Conservation (phyloP, 225 moss, liverwort and hornwort species). For the Neckera pumila region DNA sequence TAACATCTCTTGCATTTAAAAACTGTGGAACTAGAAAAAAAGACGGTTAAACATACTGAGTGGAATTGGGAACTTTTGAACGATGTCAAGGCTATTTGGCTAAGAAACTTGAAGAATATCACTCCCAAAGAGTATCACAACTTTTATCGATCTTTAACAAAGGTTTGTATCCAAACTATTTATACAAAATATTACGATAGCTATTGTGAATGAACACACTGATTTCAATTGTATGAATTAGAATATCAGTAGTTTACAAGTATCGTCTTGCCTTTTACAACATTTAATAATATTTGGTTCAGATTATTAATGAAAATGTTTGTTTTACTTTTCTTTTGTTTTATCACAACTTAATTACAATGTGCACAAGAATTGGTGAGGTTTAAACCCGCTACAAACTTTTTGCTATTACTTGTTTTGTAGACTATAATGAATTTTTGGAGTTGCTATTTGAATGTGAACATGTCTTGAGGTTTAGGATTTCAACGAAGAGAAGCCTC, state of each 20-base stretch:
- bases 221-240: not conserved
- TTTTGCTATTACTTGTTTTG: not conserved
- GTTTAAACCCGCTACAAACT: not conserved
- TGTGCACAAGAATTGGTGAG: not conserved
- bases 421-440: not conserved
- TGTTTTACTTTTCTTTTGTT: not conserved
- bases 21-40: not conserved
- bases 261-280: not conserved
- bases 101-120: constrained; percentile 61
- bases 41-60: not conserved
- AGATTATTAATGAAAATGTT: not conserved
- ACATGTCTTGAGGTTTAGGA: constrained; percentile 34
- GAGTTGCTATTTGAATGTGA: not conserved
- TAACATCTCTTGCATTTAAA: not conserved
- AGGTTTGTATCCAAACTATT: constrained; percentile 21
- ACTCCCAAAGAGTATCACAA: constrained; percentile 50
- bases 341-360: not conserved
- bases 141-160: constrained; percentile 67
- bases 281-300: not conserved
- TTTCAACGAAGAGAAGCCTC: constrained; percentile 51
- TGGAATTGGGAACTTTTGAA: constrained; percentile 75
- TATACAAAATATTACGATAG: not conserved
- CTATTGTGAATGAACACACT: not conserved
- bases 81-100: constrained; percentile 71
- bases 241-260: not conserved